A percentile compares a stretch with the other conserved stretches of the same genome.
phyloP scores from a whole-genome alignment of 2,329 filamentous ascomycete genomes.

The Graphiopsis chlorocephala region DNA sequence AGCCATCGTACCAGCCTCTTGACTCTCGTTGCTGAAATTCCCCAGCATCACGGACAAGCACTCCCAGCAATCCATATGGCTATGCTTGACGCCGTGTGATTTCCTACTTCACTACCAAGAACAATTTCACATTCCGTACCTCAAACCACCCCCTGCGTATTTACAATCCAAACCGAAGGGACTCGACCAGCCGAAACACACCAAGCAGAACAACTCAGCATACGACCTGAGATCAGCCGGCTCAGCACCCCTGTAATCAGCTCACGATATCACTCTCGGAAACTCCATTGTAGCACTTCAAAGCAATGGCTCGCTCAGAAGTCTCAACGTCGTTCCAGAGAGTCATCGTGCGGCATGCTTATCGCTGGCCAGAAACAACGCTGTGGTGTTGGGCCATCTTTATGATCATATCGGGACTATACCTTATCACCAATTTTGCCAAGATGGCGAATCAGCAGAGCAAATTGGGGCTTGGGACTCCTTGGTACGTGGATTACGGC shows the following conservation, averaged over 20 bases:
- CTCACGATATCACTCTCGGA: background rate
- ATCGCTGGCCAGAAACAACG: slow-evolving; percentile 64
- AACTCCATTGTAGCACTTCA: background rate
- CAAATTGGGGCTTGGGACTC: slow-evolving; percentile 53
- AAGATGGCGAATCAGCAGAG: slow-evolving; percentile 60
- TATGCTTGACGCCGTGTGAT: background rate
- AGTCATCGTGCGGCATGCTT: slow-evolving; percentile 51
- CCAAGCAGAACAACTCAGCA: background rate
- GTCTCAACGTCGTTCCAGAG: slow-evolving; percentile 18
- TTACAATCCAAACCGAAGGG: background rate
- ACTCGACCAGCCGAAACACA: background rate
- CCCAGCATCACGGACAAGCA: background rate
- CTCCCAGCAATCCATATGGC: background rate
- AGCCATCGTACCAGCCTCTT: slow-evolving; percentile 15
- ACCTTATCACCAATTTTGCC: slow-evolving; percentile 59
- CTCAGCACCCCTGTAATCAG: background rate
- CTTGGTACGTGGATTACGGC: slow-evolving; percentile 50
- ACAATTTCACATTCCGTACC: background rate
- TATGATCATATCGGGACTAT: slow-evolving; percentile 57
- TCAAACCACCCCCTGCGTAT: background rate
- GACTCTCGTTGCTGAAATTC: background rate
- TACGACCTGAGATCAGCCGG: background rate
- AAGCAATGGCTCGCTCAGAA: slow-evolving; percentile 15
- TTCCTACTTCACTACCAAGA: background rate
- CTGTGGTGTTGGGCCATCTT: slow-evolving; percentile 64